These are phyloP conservation scores for Pseudohalonectria lignicola DNA, from an alignment of 2,329 filamentous ascomycete species.

Conservation along the genomic window DNA sequence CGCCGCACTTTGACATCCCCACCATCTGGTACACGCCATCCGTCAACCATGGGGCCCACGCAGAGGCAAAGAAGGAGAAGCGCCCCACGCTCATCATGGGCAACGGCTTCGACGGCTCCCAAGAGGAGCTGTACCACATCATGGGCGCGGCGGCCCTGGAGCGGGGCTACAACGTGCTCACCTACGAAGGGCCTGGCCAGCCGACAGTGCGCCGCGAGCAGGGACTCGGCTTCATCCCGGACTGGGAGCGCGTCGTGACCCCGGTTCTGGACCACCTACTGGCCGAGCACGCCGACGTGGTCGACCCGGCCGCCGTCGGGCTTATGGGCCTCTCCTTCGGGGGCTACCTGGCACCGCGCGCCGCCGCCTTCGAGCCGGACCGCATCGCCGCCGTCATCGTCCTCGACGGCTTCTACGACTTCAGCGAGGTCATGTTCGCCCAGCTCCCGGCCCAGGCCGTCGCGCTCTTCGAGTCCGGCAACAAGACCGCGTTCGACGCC, in stretches of 20 bases:
- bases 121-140: constrained; percentile 30
- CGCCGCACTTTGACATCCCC: constrained; percentile 18
- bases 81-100: constrained; percentile 28
- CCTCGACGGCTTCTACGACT: constrained; percentile 25
- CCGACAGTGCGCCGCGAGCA: constrained; percentile 26
- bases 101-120: constrained; percentile 29
- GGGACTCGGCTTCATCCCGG: constrained; percentile 27
- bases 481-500: background rate
- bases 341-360: constrained; percentile 25
- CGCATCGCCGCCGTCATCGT: constrained; percentile 25
- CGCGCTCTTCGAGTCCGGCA: background rate
- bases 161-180: constrained; percentile 30
- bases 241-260: constrained; percentile 28
- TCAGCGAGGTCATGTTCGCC: constrained; percentile 9
- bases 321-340: constrained; percentile 30
- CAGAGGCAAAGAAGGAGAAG: constrained; percentile 5
- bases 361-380: constrained; percentile 28
- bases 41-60: too few relatives aligned
- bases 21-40: constrained; percentile 20
- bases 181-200: constrained; percentile 35
- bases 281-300: constrained; percentile 8
- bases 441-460: background rate
- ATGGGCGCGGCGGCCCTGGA: constrained; percentile 21
- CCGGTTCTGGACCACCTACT: constrained; percentile 27
- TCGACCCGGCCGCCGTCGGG: constrained; percentile 20